Evolutionary conservation across 345 rosid species (phyloP).

Genomic region (Moricandia moricandioides): DNA sequence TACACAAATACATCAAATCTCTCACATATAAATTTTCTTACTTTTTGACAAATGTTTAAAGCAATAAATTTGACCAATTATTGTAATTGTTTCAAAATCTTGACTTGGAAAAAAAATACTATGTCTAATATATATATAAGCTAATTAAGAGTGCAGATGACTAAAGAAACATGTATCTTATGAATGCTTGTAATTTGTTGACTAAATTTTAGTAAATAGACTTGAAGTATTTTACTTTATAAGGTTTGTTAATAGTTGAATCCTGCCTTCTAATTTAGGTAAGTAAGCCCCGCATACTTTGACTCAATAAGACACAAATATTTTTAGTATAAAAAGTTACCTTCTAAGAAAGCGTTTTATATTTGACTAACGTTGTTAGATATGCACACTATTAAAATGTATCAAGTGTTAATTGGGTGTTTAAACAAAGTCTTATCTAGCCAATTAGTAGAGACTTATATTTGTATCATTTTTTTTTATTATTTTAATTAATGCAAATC

Average conservation of each 20-base stretch:
- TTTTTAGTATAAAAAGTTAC: not conserved
- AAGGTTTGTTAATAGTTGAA: not conserved
- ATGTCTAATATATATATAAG: not conserved
- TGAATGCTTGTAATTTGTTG: not conserved
- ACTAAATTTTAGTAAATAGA: not conserved
- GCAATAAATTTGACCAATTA: not conserved
- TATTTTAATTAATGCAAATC: not conserved
- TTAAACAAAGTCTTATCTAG: not conserved
- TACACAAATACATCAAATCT: not conserved
- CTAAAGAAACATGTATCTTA: not conserved
- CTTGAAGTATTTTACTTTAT: not conserved
- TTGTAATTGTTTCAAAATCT: not conserved
- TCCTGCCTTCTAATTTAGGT: not conserved
- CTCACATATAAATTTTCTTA: not conserved
- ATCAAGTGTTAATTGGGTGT: not conserved
- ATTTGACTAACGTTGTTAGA: not conserved
- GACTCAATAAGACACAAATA: not conserved
- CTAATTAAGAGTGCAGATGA: not conserved
- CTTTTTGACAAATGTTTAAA: not conserved
- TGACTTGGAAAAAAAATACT: not conserved
- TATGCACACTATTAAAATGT: not conserved
- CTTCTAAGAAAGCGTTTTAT: not conserved
- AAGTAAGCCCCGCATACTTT: not conserved
- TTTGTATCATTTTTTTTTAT: not conserved
- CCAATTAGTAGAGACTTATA: not conserved